Base-by-base conservation (phyloP, 2,329 filamentous ascomycete genomes). In the Ophiostoma angusticollis region DNA sequence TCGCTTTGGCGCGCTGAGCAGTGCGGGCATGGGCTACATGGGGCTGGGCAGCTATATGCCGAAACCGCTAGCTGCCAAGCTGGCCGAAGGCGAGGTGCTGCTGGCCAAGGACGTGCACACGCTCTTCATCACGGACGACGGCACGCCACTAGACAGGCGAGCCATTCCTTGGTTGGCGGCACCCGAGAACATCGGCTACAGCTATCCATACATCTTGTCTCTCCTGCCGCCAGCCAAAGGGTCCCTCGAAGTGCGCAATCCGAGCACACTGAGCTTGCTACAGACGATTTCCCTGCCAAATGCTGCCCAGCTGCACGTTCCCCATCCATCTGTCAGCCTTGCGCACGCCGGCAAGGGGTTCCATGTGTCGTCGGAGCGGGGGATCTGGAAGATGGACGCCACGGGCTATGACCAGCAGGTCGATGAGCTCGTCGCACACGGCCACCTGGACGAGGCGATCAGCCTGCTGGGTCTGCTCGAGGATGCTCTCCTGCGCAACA, bases 31-130 rank as follows among this genome's bases (percentile, higher is more conserved):
- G 85, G 86, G 87, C 31, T 96, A 96, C 54, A 93, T 96, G 73
- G 89, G 89, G 1, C 78, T 96, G 55, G 86, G 84, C 35, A 83
- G 84, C 30, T 91, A 86, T 64, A 84, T 89, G 40, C 89, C 91
- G 2, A 93, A 84, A 53, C 93, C 91, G 6, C 68, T 98, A 50
- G 84, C 84, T 6, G 80, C 87, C 6, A 80, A 80, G 49, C 68
- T 98, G 11, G 74, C 76, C 3, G 83, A 93, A 47, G 83, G 84
- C 5, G 75, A 95, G 59, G 74, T 96, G 55, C 63, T 98, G 42
- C 68, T 98, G n/a, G 85, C 89, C n/a, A 94, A 93, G 58, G 91
- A 98, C 50, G 85, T 95, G 52, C 93, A 95, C 56, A 93, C 87
- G 1, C 64, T 95, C 37, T 98, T 98, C 56, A 82, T 94, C 48